phyloP scores from a whole-genome alignment of 345 rosid species.

The Crucihimalaya himalaica region DNA sequence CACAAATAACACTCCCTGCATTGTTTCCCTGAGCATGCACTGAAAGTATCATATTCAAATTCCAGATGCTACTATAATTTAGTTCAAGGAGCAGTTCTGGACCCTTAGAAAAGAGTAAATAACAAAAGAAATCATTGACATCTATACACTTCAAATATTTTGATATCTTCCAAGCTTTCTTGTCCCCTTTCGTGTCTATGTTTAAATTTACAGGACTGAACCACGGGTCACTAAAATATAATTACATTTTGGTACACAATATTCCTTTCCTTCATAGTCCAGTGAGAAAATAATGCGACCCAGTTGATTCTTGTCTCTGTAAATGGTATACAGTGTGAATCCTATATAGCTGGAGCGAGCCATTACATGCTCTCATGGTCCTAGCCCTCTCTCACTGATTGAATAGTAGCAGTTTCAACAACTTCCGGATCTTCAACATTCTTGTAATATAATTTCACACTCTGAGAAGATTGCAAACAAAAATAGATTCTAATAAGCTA shows the following conservation, averaged over 20 bases:
- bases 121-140: conserved; percentile 19
- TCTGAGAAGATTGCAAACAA: conserved; percentile 48
- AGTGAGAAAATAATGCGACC: conserved; percentile 16
- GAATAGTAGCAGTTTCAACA: neutral
- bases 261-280: conserved; percentile 7
- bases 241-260: conserved; percentile 18
- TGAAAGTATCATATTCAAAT: neutral
- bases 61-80: neutral
- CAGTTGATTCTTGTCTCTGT: conserved; percentile 11
- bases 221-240: neutral
- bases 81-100: conserved; percentile 6
- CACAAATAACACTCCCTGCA: neutral
- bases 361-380: conserved; percentile 6
- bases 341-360: conserved; percentile 21
- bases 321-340: conserved; percentile 24
- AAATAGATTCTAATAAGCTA: neutral
- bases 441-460: conserved; percentile 62
- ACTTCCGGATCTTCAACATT: conserved; percentile 27
- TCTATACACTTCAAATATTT: conserved; percentile 22
- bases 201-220: conserved; percentile 21
- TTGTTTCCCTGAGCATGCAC: neutral
- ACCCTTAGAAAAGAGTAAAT: neutral
- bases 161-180: conserved; percentile 20
- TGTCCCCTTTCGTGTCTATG: conserved; percentile 24
- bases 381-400: conserved; percentile 7